A percentile compares a stretch with the other conserved stretches of the same genome.
Conservation (phyloP, 2,329 filamentous ascomycete genomes). For the Venturia nashicola region DNA sequence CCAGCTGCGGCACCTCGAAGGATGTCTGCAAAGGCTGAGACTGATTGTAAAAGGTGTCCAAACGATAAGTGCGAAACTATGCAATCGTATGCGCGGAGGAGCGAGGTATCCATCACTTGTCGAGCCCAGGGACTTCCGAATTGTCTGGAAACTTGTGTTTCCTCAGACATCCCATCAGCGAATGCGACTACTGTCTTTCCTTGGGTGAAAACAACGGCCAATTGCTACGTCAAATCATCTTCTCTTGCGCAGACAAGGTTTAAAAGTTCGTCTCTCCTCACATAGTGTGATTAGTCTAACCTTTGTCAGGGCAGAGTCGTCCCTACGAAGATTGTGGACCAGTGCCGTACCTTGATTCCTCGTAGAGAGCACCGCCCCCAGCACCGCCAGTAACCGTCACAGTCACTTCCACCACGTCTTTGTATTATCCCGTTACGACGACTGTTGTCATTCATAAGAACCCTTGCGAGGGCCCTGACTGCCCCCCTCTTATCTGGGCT, state of each 20-base stretch:
- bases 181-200: not conserved
- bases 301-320: not conserved
- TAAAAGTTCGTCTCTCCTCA: not conserved
- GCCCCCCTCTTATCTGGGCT: conserved; percentile 2
- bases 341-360: not conserved
- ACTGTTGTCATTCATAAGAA: not conserved
- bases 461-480: not conserved
- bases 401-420: not conserved
- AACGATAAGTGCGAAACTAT: conserved; percentile 1
- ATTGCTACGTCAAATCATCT: conserved; percentile 2
- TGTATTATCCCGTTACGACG: not conserved
- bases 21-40: not conserved
- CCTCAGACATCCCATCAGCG: not conserved
- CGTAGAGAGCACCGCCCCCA: not conserved
- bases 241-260: not conserved
- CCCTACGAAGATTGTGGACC: conserved; percentile 1
- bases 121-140: not conserved
- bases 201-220: not conserved
- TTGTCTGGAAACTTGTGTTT: not conserved
- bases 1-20: not conserved
- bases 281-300: not conserved
- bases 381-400: not conserved
- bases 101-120: conserved; percentile 1
- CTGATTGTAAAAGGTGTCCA: conserved; percentile 4
- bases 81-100: not conserved